Base-by-base conservation (phyloP, 2,329 filamentous ascomycete genomes). In the Alternaria sp. region DNA sequence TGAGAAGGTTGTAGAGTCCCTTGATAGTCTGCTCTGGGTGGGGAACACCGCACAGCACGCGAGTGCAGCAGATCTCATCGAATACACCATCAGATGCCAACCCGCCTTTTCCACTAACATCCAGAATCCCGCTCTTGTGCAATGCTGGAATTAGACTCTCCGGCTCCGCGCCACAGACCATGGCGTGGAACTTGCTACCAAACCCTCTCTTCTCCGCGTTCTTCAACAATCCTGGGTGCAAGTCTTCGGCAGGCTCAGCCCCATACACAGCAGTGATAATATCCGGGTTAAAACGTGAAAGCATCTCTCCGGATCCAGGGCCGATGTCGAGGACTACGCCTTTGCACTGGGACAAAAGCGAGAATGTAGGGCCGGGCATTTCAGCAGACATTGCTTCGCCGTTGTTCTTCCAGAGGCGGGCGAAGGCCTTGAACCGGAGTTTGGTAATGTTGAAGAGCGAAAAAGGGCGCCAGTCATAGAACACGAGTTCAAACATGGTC, bases 11-110 rank as follows among this genome's bases (percentile, higher is more conserved):
- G 70, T 87, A 87, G 40, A 88, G 66, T 1, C 82, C 81, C 2
- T 73, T 70, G 15, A 83, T 78, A 3, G 84, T 85, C 53, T 80
- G 75, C 51, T 83, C 78, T 21, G 83, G 79, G 45, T 82, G 72
- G 0, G 85, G 84, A 9, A 88, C 83, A 4, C 84, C 84, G 65
- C 87, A 89, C 3, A 88, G 74, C 1, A 88, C 86, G 0, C 86
- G 80, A 10, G 86, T 76, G 61, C 84, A 85, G 52, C 86, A 76
- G 50, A 88, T 85, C 12, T 85, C 85, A 68, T 89, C 86, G 49
- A 88, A 86, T 1, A 86, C 67, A 0, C 82, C 82, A 3, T 73
- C 73, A 7, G 66, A 72, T 9, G 70, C 72, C 17, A 66, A 59
- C 3, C 70, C 73, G 3, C 68, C 56, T 2, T 70, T 69, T 12